Base-by-base conservation (phyloP, 495 filamentous ascomycete genomes). In the Cenococcum geophilum region DNA sequence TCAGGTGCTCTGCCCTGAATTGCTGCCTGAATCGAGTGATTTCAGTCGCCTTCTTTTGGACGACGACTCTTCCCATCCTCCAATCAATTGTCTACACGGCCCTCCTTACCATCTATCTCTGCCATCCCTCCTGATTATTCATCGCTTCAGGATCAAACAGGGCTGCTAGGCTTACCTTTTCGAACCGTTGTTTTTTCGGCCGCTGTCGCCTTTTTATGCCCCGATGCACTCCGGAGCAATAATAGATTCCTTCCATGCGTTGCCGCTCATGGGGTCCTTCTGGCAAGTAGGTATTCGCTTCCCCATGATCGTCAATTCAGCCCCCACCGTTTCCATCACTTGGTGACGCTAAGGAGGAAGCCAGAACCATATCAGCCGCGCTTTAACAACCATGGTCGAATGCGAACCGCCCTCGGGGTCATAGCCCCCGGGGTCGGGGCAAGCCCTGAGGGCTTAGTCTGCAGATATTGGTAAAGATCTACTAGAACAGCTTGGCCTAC, bases 401-500 rank as follows among this genome's bases (percentile, higher is more conserved):
- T 52, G 49, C 49, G 49, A 52, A 52, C 49, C 49, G 14, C 49
- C 23, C 8, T 23, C 25, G 49, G 12, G 4, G 12, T 45, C 48
- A 51, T 18, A 22, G 18, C 12, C 16, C 23, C 48, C 4, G 3
- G 18, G 49, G 18, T 51, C 48, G 49, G 18, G 8, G 23, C 18
- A 45, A 45, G 40, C 14, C 40, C 40, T 45, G 40, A 45, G 40
- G 40, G 40, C 14, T 45, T 52, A 23, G 49, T 32, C 18, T 16
- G 48, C 48, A 51, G 18, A 50, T 47, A 20, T 51, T 18, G 60
- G 65, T 22, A 67, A 42, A 58, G 65, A 64, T 68, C 65, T 59
- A 14, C 65, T 20, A 8, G n/a, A 4, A 32, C 23, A 10, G 22
- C 54, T 20, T 37, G 54, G 37, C 20, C n/a, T 40, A 5, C 60